These are phyloP conservation scores for Rhodotorula babjevae DNA, from an alignment of 768 basidiomycete species.

Conservation along the genomic window DNA sequence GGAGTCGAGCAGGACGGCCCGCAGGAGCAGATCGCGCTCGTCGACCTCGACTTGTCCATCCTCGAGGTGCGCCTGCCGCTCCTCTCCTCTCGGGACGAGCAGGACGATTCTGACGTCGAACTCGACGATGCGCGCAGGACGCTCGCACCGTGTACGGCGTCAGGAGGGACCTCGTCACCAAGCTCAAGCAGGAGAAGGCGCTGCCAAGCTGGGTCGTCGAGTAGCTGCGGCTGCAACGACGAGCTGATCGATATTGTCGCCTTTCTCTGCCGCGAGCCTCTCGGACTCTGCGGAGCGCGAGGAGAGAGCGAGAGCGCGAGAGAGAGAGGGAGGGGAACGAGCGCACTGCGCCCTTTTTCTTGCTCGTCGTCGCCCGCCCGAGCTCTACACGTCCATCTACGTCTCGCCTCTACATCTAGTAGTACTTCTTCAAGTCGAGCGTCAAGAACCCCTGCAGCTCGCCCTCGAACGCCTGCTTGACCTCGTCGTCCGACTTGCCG, in stretches of 20 bases:
- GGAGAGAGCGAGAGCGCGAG: too few relatives aligned
- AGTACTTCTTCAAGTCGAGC: background rate
- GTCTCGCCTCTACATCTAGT: background rate
- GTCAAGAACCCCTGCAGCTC: constrained; percentile 12
- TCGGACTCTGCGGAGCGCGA: too few relatives aligned
- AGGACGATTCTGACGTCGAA: too few relatives aligned
- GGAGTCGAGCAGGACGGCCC: constrained; percentile 4
- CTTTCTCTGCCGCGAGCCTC: too few relatives aligned
- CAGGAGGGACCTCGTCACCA: constrained; percentile 11
- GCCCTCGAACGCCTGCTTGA: constrained; percentile 29
- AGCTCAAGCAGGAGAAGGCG: background rate
- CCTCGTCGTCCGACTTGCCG: constrained; percentile 16
- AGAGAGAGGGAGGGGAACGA: too few relatives aligned
- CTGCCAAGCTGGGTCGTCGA: constrained; percentile 13
- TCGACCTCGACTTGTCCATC: constrained; percentile 24
- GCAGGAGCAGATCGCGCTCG: constrained; percentile 28
- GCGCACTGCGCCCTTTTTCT: too few relatives aligned
- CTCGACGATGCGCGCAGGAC: constrained; percentile 13
- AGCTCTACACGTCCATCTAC: too few relatives aligned
- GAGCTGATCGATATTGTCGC: too few relatives aligned
- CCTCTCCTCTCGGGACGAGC: background rate
- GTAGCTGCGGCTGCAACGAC: background rate
- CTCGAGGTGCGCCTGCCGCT: constrained; percentile 18
- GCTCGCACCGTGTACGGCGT: constrained; percentile 32
- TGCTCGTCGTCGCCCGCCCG: too few relatives aligned